Conservation (phyloP, 257 asterid genomes). For the Rauvolfia tetraphylla region DNA sequence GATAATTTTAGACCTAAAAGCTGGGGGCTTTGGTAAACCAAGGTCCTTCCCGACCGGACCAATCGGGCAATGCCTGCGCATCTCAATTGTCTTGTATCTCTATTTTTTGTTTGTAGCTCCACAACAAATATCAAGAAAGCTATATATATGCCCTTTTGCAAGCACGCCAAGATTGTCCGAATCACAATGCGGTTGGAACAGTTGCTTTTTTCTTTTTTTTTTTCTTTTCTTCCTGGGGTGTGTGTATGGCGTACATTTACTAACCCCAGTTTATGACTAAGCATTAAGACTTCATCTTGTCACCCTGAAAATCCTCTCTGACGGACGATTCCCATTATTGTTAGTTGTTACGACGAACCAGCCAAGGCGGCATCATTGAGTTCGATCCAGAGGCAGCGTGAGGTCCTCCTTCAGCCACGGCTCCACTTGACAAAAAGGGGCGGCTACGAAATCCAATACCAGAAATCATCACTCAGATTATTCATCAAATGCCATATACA, state of each 20-base stretch:
- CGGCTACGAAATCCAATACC: conserved; percentile 6
- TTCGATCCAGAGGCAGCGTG: conserved; percentile 7
- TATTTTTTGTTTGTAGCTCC: background rate
- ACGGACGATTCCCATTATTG: background rate
- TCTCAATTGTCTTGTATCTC: too few relatives aligned
- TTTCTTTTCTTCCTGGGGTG: background rate
- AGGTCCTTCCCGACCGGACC: too few relatives aligned
- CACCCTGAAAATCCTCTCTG: background rate
- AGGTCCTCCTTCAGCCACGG: conserved; percentile 5
- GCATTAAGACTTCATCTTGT: background rate
- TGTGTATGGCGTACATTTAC: background rate
- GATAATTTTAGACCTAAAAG: too few relatives aligned
- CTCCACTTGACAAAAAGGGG: conserved; percentile 12
- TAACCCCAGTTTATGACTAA: background rate
- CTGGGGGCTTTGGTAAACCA: too few relatives aligned
- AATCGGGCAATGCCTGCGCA: too few relatives aligned
- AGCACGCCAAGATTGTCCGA: background rate
- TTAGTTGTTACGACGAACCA: conserved; percentile 28
- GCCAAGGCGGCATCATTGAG: conserved; percentile 36
- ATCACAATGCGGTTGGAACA: background rate
- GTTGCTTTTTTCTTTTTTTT: background rate
- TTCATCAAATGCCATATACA: background rate
- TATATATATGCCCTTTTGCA: background rate
- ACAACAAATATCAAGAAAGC: background rate
- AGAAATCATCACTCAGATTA: background rate